Conservation (phyloP, 2,329 filamentous ascomycete genomes). For the Talaromyces sp. region DNA sequence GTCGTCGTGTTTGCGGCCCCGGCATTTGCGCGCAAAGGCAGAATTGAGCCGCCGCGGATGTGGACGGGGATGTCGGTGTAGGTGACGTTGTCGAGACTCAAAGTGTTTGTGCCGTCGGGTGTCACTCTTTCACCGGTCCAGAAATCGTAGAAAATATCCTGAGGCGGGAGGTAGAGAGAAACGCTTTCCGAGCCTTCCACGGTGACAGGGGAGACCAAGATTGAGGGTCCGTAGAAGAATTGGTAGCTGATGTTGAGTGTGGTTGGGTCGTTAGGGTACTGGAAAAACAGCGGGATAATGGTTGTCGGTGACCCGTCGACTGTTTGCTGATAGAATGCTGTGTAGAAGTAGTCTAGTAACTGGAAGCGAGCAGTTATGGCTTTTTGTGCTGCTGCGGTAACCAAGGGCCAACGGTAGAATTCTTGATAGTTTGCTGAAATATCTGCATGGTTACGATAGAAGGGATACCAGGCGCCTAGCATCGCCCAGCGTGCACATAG, state of each 20-base stretch:
- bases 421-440: conserved; percentile 58
- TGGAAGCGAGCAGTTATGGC: conserved; percentile 71
- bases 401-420: conserved; percentile 67
- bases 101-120: conserved; percentile 44
- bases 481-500: conserved; percentile 72
- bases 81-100: conserved; percentile 46
- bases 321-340: conserved; percentile 61
- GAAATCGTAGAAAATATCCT: conserved; percentile 61
- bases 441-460: conserved; percentile 72
- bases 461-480: conserved; percentile 69
- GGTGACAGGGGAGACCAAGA: conserved; percentile 58
- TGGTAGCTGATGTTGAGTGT: conserved; percentile 54
- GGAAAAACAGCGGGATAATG: conserved; percentile 68
- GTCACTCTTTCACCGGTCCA: conserved; percentile 50
- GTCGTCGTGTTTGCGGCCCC: conserved; percentile 57
- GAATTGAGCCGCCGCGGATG: conserved; percentile 58
- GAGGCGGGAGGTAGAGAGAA: conserved; percentile 55
- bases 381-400: conserved; percentile 62
- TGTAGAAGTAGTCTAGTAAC: conserved; percentile 78
- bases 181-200: conserved; percentile 53
- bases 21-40: conserved; percentile 50
- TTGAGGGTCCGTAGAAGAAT: conserved; percentile 59
- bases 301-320: conserved; percentile 59
- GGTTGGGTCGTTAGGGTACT: conserved; percentile 59
- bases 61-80: conserved; percentile 60